Base-by-base conservation (phyloP, 352 stramenopile genomes). In the Globisporangium solare region DNA sequence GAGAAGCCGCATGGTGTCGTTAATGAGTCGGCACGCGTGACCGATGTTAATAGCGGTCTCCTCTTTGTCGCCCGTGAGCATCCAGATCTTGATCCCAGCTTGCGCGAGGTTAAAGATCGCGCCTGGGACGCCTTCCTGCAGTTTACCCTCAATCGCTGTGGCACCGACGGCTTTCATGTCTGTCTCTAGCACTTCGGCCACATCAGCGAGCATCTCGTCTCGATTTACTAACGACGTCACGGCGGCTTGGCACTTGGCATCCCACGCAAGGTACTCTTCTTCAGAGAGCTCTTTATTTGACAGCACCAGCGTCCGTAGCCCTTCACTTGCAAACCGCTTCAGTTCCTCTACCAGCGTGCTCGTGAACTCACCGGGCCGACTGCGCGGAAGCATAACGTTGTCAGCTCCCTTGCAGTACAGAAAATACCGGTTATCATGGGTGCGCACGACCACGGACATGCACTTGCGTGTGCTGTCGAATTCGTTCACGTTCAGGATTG, bases 11-110 rank as follows among this genome's bases (percentile, higher is more conserved):
- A 88, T 89, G 24, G 62, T 64, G 47, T 85, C 73, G 58, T 89
- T 84, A 18, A 92, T 86, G 22, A 92, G 61, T 1, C 73, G 76
- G 32, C 82, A 92, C 2, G 79, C 79, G 55, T 88, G 73, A 1
- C 76, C 79, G 35, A 98, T 98, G 62, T 98, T 98, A 62, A 98
- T 97, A 21, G 93, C 93, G 0, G 93, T 98, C 61, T 98, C 93
- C 58, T 95, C 69, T 59, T 98, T 98, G 72, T 98, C 93, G 17
- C 92, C 92, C 2, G 93, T 98, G 18, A 98, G 76, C 72, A 98
- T 94, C 89, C 92, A 98, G 35, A 98, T 84, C 61, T 97, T 95
- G 49, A 98, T 97, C n/a, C 92, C 92, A 3, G 91, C 92, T 32
- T 86, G 64, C 6, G 83, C 79, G 5, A 98, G 72, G 43, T 86